phyloP scores from a whole-genome alignment of 2,329 filamentous ascomycete genomes.

The Pestalotiopsis sp. region DNA sequence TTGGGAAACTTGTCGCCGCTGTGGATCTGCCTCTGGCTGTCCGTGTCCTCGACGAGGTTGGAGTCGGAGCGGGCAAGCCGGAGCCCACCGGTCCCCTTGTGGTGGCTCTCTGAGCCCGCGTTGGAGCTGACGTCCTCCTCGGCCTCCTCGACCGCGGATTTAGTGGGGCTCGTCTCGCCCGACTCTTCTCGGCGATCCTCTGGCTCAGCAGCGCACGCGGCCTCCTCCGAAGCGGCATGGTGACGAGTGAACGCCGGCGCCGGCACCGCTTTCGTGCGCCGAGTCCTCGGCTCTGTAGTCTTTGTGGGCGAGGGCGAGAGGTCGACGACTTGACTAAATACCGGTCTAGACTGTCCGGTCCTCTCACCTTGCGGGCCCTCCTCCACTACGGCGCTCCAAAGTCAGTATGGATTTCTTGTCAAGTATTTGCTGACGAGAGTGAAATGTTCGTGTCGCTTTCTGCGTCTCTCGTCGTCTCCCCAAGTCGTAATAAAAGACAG shows the following conservation, averaged over 20 bases:
- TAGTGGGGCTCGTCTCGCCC: neutral
- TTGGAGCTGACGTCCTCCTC: neutral
- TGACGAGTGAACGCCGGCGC: neutral
- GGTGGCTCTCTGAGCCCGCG: slow-evolving; percentile 1
- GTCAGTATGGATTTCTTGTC: neutral
- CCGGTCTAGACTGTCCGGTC: neutral
- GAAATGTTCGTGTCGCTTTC: neutral
- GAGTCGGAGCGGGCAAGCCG: slow-evolving; percentile 19
- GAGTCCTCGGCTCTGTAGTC: neutral
- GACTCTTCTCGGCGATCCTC: neutral
- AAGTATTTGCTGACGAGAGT: neutral
- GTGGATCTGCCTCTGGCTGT: slow-evolving; percentile 27
- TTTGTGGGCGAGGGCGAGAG: neutral
- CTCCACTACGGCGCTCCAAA: neutral
- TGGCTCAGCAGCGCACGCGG: neutral
- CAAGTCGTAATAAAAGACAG: neutral
- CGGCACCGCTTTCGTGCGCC: neutral
- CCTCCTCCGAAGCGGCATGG: neutral
- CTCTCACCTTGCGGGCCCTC: neutral
- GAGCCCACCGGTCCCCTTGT: slow-evolving; percentile 21
- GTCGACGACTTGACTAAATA: slow-evolving; percentile 4
- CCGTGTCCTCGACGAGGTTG: slow-evolving; percentile 23
- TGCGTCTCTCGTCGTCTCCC: neutral
- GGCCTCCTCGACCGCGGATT: neutral
- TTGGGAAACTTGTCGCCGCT: slow-evolving; percentile 24